A percentile compares a stretch with the other conserved stretches of the same genome.
These are phyloP conservation scores for Bryum argenteum DNA, from an alignment of 225 moss, liverwort and hornwort genomes.

Conservation along the genomic window DNA sequence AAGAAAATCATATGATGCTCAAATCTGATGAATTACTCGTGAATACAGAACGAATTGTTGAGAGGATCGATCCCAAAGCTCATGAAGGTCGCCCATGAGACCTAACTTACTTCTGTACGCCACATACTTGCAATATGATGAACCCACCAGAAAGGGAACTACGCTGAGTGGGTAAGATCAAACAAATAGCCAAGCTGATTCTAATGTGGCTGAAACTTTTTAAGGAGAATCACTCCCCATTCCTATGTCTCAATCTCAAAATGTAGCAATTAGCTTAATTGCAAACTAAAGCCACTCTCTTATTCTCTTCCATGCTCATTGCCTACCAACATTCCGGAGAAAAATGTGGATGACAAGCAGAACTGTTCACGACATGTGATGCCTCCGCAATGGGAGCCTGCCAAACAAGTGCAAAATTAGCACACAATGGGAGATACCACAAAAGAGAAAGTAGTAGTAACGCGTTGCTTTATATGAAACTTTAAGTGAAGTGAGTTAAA, in stretches of 20 bases:
- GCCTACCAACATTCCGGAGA: slow-evolving; percentile 13
- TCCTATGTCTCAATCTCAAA: not conserved
- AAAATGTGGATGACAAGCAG: slow-evolving; percentile 26
- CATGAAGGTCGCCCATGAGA: too few species aligned
- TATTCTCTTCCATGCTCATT: slow-evolving; percentile 34
- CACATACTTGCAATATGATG: too few species aligned
- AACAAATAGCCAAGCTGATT: too few species aligned
- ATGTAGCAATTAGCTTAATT: slow-evolving; percentile 4
- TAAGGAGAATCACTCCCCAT: too few species aligned
- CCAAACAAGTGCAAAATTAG: slow-evolving; percentile 23
- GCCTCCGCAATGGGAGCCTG: slow-evolving; percentile 50
- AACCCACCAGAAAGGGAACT: too few species aligned
- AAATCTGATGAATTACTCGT: too few species aligned
- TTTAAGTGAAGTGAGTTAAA: slow-evolving; percentile 42
- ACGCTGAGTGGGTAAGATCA: too few species aligned
- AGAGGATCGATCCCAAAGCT: too few species aligned
- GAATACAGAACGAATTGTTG: too few species aligned
- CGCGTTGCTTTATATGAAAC: not conserved
- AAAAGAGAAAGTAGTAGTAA: not conserved
- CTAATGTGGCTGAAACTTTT: too few species aligned
- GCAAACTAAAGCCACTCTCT: slow-evolving; percentile 15
- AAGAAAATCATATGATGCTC: too few species aligned
- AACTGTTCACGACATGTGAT: slow-evolving; percentile 42
- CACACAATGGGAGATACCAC: not conserved
- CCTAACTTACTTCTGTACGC: too few species aligned